Evolutionary conservation across 2,329 filamentous ascomycete genomes (phyloP).

Genomic region (Zasmidium cellare): DNA sequence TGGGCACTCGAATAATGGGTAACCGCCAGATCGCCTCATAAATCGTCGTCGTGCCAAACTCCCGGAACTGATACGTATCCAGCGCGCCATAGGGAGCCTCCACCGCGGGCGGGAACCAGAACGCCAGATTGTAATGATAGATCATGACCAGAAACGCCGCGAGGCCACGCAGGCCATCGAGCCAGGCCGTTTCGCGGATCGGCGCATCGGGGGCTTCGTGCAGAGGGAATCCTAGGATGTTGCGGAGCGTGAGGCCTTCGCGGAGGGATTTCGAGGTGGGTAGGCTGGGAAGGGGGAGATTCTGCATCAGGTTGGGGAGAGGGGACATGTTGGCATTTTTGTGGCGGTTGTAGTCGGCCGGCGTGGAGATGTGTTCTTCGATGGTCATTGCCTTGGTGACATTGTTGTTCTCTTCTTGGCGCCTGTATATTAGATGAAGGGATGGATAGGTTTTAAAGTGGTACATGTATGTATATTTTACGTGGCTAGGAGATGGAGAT

Average conservation of each 20-base stretch:
- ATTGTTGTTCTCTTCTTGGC: not conserved
- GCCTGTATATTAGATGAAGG: no score
- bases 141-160: constrained; percentile 21
- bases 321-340: not conserved
- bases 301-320: not conserved
- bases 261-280: not conserved
- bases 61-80: constrained; percentile 5
- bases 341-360: not conserved
- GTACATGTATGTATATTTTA: not conserved
- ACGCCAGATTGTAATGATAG: constrained; percentile 17
- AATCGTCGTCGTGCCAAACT: not conserved
- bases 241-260: not conserved
- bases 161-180: constrained; percentile 23
- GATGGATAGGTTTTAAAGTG: not conserved
- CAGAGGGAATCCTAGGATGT: not conserved
- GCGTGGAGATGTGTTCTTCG: not conserved
- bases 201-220: not conserved
- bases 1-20: constrained; percentile 18
- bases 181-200: constrained; percentile 13
- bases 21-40: constrained; percentile 15
- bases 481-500: not conserved
- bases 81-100: constrained; percentile 11
- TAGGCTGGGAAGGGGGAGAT: not conserved
- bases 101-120: constrained; percentile 8
- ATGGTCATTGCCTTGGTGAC: not conserved